Percentiles rank a stretch among this genome's conserved stretches.
Evolutionary conservation across 1,139 yeast genomes (phyloP).

Genomic region (Protomyces inundatus): DNA sequence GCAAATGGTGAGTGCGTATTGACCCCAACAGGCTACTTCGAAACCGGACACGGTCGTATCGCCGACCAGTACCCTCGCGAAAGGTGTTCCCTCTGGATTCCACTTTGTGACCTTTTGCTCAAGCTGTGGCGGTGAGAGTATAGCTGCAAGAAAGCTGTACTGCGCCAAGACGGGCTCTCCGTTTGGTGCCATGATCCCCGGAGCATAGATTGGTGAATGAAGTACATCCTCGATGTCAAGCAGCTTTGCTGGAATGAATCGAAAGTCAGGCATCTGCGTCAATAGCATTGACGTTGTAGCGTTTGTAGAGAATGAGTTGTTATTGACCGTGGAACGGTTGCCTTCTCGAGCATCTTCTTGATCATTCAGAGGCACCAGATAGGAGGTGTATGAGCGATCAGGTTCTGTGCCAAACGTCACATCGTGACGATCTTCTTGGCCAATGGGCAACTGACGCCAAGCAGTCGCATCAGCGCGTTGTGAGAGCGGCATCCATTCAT

Average conservation of each 20-base stretch:
- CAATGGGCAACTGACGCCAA: neutral
- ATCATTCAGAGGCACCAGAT: neutral
- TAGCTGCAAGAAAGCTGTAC: slow-evolving; percentile 8
- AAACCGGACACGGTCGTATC: slow-evolving; percentile 14
- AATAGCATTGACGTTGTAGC: neutral
- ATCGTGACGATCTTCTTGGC: neutral
- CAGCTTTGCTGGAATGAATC: slow-evolving; percentile 4
- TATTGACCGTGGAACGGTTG: no score
- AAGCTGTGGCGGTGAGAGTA: neutral
- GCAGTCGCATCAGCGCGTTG: neutral
- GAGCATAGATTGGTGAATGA: neutral
- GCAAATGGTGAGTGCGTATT: neutral
- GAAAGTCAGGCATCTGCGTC: neutral
- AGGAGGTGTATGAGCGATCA: neutral
- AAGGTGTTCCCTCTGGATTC: neutral
- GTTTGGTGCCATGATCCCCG: neutral
- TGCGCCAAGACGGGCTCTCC: neutral
- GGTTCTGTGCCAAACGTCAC: neutral
- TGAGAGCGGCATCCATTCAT: neutral
- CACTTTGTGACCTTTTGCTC: neutral
- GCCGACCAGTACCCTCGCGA: neutral
- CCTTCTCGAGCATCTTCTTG: neutral
- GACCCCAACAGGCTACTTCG: slow-evolving; percentile 21
- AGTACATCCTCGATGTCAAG: slow-evolving; percentile 15
- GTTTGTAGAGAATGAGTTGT: neutral